A percentile compares a stretch with the other conserved stretches of the same genome.
These are phyloP conservation scores for Myxozyma monticola DNA, from an alignment of 805 yeast species.

Conservation along the genomic window DNA sequence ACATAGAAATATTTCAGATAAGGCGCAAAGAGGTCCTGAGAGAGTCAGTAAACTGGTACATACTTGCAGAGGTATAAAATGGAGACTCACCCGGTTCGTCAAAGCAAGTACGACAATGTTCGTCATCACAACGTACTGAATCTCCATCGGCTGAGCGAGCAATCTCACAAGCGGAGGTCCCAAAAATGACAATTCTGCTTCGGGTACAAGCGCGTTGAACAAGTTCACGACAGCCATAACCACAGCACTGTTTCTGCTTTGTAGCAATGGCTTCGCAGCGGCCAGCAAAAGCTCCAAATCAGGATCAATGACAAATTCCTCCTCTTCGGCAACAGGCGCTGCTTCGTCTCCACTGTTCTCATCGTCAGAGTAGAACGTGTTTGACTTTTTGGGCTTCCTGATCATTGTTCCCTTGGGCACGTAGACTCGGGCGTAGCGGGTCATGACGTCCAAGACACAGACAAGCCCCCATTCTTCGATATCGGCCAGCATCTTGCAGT, in stretches of 20 bases:
- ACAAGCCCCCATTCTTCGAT: conserved; percentile 77
- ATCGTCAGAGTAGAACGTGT: conserved; percentile 37
- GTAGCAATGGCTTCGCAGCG: conserved; percentile 49
- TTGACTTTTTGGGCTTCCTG: conserved; percentile 11
- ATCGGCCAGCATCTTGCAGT: conserved; percentile 47
- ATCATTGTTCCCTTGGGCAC: conserved; percentile 40
- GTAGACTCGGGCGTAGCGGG: conserved; percentile 64
- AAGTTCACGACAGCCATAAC: conserved; percentile 61
- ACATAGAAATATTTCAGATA: conserved; percentile 48
- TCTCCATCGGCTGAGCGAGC: conserved; percentile 39
- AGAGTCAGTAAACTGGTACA: conserved; percentile 13
- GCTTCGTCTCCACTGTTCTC: conserved; percentile 37
- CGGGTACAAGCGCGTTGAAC: conserved; percentile 58
- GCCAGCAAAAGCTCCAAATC: conserved; percentile 61
- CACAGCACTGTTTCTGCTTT: conserved; percentile 59
- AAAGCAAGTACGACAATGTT: conserved; percentile 44
- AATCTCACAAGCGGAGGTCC: conserved; percentile 52
- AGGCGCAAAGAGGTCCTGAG: conserved; percentile 40
- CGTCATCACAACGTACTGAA: conserved; percentile 48
- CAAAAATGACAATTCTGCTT: conserved; percentile 51
- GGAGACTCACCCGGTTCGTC: conserved; percentile 3
- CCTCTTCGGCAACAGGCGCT: conserved; percentile 32
- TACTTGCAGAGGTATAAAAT: no score
- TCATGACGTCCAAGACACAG: conserved; percentile 58
- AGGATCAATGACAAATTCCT: conserved; percentile 41